phyloP scores from a whole-genome alignment of 2,329 filamentous ascomycete genomes.

The Huntiella savannae region DNA sequence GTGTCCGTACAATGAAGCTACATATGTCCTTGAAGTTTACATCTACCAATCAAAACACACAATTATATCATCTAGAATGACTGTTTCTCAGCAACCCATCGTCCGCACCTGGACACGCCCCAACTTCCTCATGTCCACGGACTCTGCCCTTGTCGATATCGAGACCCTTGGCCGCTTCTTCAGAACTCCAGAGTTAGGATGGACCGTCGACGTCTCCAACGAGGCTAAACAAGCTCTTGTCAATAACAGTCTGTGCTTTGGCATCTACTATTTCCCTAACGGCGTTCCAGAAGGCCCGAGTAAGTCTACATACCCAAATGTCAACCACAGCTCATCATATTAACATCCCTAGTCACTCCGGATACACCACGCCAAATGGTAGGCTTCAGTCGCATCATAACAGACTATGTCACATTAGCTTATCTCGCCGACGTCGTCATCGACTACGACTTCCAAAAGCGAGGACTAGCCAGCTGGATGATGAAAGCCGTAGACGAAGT shows the following conservation, averaged over 20 bases:
- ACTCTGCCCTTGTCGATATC: constrained; percentile 34
- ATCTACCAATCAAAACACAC: no score
- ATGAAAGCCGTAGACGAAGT: not conserved
- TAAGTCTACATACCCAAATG: not conserved
- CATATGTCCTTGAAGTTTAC: no score
- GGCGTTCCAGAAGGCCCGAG: constrained; percentile 15
- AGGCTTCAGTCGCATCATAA: constrained; percentile 37
- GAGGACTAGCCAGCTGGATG: not conserved
- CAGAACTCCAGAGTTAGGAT: constrained; percentile 38
- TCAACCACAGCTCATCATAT: not conserved
- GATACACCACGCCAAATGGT: constrained; percentile 19
- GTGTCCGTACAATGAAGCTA: no score
- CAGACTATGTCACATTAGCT: constrained; percentile 48
- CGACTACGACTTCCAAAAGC: not conserved
- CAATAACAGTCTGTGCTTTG: constrained; percentile 39
- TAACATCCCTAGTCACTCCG: constrained; percentile 16
- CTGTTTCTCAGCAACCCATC: not conserved
- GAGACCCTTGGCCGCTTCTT: constrained; percentile 36
- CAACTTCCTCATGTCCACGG: constrained; percentile 41
- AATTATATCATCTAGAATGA: not conserved
- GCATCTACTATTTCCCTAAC: constrained; percentile 28
- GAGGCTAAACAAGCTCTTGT: constrained; percentile 31
- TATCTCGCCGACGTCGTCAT: constrained; percentile 42
- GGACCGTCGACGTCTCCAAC: constrained; percentile 34
- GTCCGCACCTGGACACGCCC: constrained; percentile 26